Base-by-base conservation (phyloP, 495 filamentous ascomycete species). In the Penicillium paxilli region DNA sequence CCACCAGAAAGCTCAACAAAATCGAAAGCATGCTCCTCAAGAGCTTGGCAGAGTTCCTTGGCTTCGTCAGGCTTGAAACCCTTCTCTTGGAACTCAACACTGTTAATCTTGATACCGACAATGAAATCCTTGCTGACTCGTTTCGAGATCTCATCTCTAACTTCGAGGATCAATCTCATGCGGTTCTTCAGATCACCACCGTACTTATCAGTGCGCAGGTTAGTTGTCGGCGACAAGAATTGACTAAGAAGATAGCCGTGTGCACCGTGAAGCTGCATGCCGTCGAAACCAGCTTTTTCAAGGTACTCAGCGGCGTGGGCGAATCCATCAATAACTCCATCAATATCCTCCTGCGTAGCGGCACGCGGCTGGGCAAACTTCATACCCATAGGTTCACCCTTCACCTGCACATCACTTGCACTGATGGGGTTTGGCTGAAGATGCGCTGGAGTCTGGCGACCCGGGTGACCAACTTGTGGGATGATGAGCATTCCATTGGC, bases 101-200 rank as follows among this genome's bases (percentile, higher is more conserved):
- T 83, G 69, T 88, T 88, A 60, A 88, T 67, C 68, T 89, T 88
- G 65, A 87, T 85, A 40, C 78, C 73, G 26, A 89, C 58, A 32
- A 85, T 77, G 71, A 88, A 88, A 12, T 59, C 54, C 35, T 49
- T 49, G 41, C 66, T 63, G 54, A 84, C 74, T 25, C 60, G 72
- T 30, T 72, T 57, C 6, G 77, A 72, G 51, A 83, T 75, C 44
- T 52, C 56, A 19, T 56, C 52, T 35, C 52, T 30, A 21, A 64
- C 51, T 56, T 83, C 77, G 21, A 79, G 58, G 38, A 81, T 73
- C 12, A 85, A 53, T 14, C 81, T 70, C 23, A 78, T 71, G 12
- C 83, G 77, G 60, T 83, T 82, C 20, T 66, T 56, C 21, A 83
- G 51, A 10, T 64, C 55, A n/a, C 83, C 83, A 52, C 83, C 83